These are phyloP conservation scores for Davidsoniella australis DNA, from an alignment of 2,329 filamentous ascomycete genomes.

Conservation along the genomic window DNA sequence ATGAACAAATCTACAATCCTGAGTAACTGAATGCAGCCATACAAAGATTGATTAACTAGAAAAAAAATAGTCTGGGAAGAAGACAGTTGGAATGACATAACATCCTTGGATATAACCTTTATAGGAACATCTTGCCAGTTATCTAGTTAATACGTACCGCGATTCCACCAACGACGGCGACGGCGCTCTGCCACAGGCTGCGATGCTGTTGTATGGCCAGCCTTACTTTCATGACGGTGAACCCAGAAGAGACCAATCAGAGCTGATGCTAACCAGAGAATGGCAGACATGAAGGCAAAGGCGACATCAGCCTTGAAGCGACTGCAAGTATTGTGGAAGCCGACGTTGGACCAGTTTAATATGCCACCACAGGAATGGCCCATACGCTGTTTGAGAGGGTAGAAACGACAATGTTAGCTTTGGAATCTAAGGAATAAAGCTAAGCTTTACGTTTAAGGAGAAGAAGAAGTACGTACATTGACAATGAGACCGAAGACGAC, in stretches of 20 bases:
- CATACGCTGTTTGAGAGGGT: slow-evolving; percentile 20
- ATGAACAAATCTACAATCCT: too few species aligned
- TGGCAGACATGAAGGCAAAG: slow-evolving; percentile 53
- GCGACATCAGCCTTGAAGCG: slow-evolving; percentile 56
- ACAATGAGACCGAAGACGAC: slow-evolving; percentile 50
- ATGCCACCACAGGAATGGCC: slow-evolving; percentile 34
- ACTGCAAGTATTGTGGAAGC: slow-evolving; percentile 33
- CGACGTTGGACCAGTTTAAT: slow-evolving; percentile 43
- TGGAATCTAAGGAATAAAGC: too few species aligned
- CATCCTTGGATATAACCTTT: too few species aligned
- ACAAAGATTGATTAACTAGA: too few species aligned
- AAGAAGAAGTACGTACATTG: slow-evolving; percentile 27
- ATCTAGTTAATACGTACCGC: background rate
- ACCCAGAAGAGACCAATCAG: slow-evolving; percentile 40
- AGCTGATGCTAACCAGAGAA: slow-evolving; percentile 51
- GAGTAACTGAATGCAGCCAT: too few species aligned
- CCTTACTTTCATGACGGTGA: slow-evolving; percentile 21
- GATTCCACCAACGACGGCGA: background rate
- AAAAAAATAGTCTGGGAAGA: too few species aligned
- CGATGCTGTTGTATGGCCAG: background rate
- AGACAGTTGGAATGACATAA: too few species aligned
- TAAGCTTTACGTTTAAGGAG: background rate
- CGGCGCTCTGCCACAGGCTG: background rate
- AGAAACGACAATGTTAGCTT: background rate
- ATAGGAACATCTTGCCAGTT: background rate